Evolutionary conservation across 257 asterid genomes (phyloP).

Genomic region (Verbena officinalis): DNA sequence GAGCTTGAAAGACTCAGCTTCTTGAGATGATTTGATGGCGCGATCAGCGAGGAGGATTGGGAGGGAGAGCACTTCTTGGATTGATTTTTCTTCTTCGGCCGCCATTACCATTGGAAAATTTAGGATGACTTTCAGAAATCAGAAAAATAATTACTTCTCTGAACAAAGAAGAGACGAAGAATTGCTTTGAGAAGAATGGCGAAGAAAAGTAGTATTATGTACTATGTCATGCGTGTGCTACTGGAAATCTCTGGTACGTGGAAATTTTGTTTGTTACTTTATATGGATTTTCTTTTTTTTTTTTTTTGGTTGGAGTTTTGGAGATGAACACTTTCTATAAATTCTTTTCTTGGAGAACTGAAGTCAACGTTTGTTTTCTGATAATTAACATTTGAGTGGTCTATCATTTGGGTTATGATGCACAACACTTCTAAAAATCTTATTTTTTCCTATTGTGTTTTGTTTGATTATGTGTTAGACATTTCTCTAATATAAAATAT

Average conservation of each 20-base stretch:
- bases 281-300: too few relatives aligned
- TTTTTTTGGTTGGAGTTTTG: too few relatives aligned
- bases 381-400: too few relatives aligned
- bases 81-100: constrained; percentile 44
- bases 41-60: constrained; percentile 57
- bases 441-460: too few relatives aligned
- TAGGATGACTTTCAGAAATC: neutral
- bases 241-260: neutral
- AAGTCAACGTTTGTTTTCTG: too few relatives aligned
- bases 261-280: neutral
- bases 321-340: too few relatives aligned
- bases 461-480: too few relatives aligned
- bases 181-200: neutral
- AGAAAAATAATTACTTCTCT: neutral
- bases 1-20: constrained; percentile 54
- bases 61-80: constrained; percentile 54
- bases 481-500: too few relatives aligned
- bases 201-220: neutral
- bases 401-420: too few relatives aligned
- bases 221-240: neutral
- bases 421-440: too few relatives aligned
- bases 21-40: constrained; percentile 47
- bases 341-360: too few relatives aligned
- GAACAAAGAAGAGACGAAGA: neutral
- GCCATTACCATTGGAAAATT: constrained; percentile 26